Evolutionary conservation across 192 early-diverging fungal species (phyloP), one percentile per base, ranked within the genome.

Genomic region (Umbelopsis sp.): DNA sequence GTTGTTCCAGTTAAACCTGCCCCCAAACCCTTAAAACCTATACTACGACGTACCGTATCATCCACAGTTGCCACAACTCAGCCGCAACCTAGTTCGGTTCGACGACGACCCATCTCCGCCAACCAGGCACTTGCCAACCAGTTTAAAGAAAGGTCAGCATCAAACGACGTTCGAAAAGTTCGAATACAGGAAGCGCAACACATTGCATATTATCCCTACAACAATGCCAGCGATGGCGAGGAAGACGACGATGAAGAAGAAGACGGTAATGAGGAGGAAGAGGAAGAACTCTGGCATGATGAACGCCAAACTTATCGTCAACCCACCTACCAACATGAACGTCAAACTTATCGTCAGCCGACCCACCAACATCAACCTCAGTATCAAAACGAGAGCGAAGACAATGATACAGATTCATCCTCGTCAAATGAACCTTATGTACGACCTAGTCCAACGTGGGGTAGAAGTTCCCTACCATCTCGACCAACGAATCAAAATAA

Each of bases 301-400:
- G 31, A 29, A 62, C 11, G 26, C 4, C 17, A 14, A 4, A 4
- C 8, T 11, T 32, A 36, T 34, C 29, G 56, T 17, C 47, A 49
- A 49, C 47, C 47, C 20, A 49, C 11, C n/a, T 4, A 20, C 0
- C 26, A 54, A 25, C 22, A 25, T 12, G 25, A n/a, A 54, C n/a
- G 25, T 25, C 12, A 4, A 4, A 1, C 4, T 26, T 25, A 29
- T 26, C 21, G 52, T 12, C 43, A 44, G 12, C 43, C 43, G 43
- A 44, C 43, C 12, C 5, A 49, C 20, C 47, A 47, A 3, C 20
- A 49, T 3, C 47, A 49, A 32, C 7, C 38, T 17, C 47, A 49
- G 20, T 62, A 62, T 34, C 29, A 62, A 34, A 34, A 20, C 17
- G 56, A 17, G 11, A 62, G 56, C 56, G 56, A 62, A 62, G 56